phyloP scores from a whole-genome alignment of 192 early-diverging fungal genomes.

The Phlyctochytrium planicorne region DNA sequence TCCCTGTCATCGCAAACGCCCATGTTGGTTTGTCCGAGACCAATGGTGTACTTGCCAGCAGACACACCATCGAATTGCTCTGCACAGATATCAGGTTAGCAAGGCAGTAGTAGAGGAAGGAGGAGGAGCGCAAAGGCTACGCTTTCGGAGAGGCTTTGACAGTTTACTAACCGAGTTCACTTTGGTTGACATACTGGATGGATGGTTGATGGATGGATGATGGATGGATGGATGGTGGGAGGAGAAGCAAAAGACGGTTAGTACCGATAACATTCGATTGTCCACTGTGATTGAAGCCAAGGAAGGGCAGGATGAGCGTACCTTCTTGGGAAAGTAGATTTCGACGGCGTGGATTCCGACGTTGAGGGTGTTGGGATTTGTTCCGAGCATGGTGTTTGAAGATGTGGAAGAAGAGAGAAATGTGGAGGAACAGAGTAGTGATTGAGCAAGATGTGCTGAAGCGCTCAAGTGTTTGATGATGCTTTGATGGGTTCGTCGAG shows the following conservation, averaged over 20 bases:
- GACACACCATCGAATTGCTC: constrained; percentile 92
- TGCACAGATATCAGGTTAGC: constrained; percentile 19
- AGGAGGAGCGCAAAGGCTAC: not conserved
- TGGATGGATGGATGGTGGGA: no score
- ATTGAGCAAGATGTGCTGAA: no score
- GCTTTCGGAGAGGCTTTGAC: not conserved
- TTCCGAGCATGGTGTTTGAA: constrained; percentile 14
- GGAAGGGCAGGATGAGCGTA: constrained; percentile 19
- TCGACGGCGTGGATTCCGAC: constrained; percentile 53
- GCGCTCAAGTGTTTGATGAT: no score
- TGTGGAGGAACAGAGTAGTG: not conserved
- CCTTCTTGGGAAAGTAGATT: constrained; percentile 56
- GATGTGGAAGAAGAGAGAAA: not conserved
- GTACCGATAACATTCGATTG: not conserved
- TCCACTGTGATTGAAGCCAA: not conserved
- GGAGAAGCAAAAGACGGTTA: no score
- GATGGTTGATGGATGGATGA: no score
- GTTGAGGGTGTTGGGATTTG: constrained; percentile 26
- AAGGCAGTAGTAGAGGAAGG: constrained; percentile 21
- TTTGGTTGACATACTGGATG: constrained; percentile 47
- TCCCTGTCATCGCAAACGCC: constrained; percentile 94
- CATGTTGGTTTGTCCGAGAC: constrained; percentile 95
- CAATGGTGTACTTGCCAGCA: constrained; percentile 97
- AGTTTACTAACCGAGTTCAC: constrained; percentile 34
- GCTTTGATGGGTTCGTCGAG: no score